Evolutionary conservation across 2,329 filamentous ascomycete species (phyloP).

Genomic region (Fusarium marasasianum): DNA sequence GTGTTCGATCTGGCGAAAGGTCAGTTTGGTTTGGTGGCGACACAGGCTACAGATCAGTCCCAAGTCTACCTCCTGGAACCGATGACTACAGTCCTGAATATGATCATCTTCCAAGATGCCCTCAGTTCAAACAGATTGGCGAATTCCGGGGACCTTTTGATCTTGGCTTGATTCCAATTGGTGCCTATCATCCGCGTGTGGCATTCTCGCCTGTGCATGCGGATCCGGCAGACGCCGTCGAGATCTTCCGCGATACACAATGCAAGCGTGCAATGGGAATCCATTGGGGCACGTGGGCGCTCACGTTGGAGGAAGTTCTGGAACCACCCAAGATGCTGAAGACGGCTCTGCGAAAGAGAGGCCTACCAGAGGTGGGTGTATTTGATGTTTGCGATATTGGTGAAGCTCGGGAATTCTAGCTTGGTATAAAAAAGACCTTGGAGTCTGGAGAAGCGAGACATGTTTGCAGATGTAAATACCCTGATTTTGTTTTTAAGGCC

Average conservation of each 20-base stretch:
- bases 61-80: constrained; percentile 63
- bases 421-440: background rate
- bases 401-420: constrained; percentile 78
- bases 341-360: constrained; percentile 74
- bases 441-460: constrained; percentile 1
- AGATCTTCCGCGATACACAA: constrained; percentile 86
- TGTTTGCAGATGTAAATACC: constrained; percentile 22
- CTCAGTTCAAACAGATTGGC: constrained; percentile 88
- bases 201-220: constrained; percentile 86
- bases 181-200: constrained; percentile 79
- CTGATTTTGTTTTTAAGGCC: constrained; percentile 15
- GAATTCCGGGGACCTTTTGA: constrained; percentile 85
- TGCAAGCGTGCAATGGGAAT: constrained; percentile 85
- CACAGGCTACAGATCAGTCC: constrained; percentile 87
- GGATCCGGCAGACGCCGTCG: constrained; percentile 86
- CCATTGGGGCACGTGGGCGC: constrained; percentile 91
- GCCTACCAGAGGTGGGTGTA: constrained; percentile 73
- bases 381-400: constrained; percentile 89
- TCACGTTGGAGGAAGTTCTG: constrained; percentile 85
- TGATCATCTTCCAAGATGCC: constrained; percentile 75
- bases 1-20: constrained; percentile 74
- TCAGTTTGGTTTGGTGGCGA: constrained; percentile 92
- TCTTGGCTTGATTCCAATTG: constrained; percentile 91
- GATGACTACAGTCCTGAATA: constrained; percentile 79
- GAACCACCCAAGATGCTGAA: constrained; percentile 81